A percentile compares a stretch with the other conserved stretches of the same genome.
Evolutionary conservation across 257 asterid genomes (phyloP).

Genomic region (Oldenlandia corymbosa): DNA sequence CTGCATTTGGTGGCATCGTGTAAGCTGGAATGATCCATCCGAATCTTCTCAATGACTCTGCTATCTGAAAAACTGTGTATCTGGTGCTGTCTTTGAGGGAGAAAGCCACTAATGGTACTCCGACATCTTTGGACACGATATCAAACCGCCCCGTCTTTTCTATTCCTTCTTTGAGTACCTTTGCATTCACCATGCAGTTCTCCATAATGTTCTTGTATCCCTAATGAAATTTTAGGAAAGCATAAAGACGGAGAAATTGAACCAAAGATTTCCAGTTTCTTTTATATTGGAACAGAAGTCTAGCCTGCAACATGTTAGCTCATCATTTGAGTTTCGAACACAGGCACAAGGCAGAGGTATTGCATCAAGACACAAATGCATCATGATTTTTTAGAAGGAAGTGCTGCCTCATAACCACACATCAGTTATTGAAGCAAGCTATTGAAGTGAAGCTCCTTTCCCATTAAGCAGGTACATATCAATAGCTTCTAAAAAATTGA

Average conservation of each 20-base stretch:
- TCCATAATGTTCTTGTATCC: slow-evolving; percentile 65
- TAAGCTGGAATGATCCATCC: slow-evolving; percentile 88
- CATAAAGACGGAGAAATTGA: background rate
- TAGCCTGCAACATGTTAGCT: background rate
- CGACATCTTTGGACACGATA: slow-evolving; percentile 57
- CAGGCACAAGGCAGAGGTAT: background rate
- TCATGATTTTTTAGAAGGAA: background rate
- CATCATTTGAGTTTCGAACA: background rate
- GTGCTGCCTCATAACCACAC: background rate
- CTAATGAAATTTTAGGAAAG: slow-evolving; percentile 19
- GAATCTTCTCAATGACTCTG: slow-evolving; percentile 63
- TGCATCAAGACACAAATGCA: background rate
- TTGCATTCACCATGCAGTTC: slow-evolving; percentile 50
- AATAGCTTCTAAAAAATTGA: background rate
- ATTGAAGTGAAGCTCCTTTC: background rate
- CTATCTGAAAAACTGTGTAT: slow-evolving; percentile 53
- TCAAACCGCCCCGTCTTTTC: slow-evolving; percentile 43
- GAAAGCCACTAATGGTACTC: slow-evolving; percentile 66
- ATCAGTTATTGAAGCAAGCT: background rate
- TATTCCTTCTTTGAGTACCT: slow-evolving; percentile 47
- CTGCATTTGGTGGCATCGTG: slow-evolving; percentile 71
- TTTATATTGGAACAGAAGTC: background rate
- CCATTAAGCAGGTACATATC: too few relatives aligned
- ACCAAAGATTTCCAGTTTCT: background rate
- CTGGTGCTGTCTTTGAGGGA: slow-evolving; percentile 57